Evolutionary conservation across 495 filamentous ascomycete genomes (phyloP).

Genomic region (Immersiella caudata): DNA sequence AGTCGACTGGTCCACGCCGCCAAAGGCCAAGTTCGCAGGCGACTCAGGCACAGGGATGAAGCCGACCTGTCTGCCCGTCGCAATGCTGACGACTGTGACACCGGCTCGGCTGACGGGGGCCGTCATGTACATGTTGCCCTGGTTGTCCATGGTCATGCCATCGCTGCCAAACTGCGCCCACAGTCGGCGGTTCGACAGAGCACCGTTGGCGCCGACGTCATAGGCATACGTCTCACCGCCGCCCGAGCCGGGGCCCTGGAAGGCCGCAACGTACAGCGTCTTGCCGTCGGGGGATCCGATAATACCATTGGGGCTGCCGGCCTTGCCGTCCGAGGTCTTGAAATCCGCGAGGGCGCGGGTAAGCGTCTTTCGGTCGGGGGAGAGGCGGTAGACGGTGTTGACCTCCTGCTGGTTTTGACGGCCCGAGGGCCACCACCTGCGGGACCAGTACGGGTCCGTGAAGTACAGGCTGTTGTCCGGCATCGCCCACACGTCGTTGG

Average conservation of each 20-base stretch:
- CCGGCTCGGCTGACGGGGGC: constrained; percentile 16
- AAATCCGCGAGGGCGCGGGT: constrained; percentile 22
- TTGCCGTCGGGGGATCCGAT: constrained; percentile 24
- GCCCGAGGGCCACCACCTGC: constrained; percentile 22
- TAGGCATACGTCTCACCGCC: constrained; percentile 24
- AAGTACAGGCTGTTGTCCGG: constrained; percentile 27
- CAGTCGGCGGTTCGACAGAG: constrained; percentile 21
- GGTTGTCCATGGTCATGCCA: constrained; percentile 26
- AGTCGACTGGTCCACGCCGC: constrained; percentile 24
- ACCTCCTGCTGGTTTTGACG: constrained; percentile 19
- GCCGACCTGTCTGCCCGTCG: constrained; percentile 23
- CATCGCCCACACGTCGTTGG: constrained; percentile 25
- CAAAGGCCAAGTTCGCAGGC: constrained; percentile 26
- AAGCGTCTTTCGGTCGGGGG: constrained; percentile 23
- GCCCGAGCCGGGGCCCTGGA: constrained; percentile 19
- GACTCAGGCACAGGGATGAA: constrained; percentile 20
- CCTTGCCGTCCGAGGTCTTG: constrained; percentile 21
- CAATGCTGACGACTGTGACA: constrained; percentile 25
- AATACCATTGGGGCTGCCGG: constrained; percentile 25
- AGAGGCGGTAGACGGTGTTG: constrained; percentile 26
- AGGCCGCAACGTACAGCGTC: constrained; percentile 25
- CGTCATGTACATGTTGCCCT: constrained; percentile 25
- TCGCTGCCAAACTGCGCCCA: constrained; percentile 24
- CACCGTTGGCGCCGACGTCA: constrained; percentile 24
- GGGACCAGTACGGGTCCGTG: constrained; percentile 25